Evolutionary conservation across 768 basidiomycete species (phyloP).

Genomic region (Pulveroboletus sp.): DNA sequence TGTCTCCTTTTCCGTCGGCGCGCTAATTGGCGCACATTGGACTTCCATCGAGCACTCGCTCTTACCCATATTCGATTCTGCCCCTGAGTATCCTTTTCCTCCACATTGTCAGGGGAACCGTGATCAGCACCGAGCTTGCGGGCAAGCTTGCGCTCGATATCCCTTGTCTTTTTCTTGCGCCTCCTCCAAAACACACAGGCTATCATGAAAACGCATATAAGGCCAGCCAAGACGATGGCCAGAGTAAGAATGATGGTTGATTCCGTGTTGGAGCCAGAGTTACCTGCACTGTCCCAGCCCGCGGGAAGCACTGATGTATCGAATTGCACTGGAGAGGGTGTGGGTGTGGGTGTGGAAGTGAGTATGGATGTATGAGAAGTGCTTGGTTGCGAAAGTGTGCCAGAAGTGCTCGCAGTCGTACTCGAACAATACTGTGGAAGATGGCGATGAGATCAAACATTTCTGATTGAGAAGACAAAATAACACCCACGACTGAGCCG

Average conservation of each 20-base stretch:
- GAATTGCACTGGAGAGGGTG: constrained; percentile 12
- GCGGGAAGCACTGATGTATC: constrained; percentile 40
- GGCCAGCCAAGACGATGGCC: constrained; percentile 56
- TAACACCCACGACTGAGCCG: constrained; percentile 58
- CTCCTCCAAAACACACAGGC: constrained; percentile 57
- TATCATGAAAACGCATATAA: constrained; percentile 59
- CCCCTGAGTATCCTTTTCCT: constrained; percentile 43
- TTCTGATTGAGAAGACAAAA: background rate
- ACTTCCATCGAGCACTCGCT: constrained; percentile 67
- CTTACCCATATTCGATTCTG: constrained; percentile 60
- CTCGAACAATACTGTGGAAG: constrained; percentile 16
- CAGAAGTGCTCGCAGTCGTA: constrained; percentile 3
- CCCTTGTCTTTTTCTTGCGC: constrained; percentile 35
- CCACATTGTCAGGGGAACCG: constrained; percentile 27
- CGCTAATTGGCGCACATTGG: constrained; percentile 54
- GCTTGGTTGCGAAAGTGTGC: background rate
- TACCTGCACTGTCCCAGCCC: constrained; percentile 41
- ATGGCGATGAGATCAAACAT: background rate
- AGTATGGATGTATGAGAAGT: constrained; percentile 12
- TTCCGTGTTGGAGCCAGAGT: constrained; percentile 24
- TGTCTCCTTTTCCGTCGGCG: constrained; percentile 45
- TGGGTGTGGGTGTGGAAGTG: constrained; percentile 13
- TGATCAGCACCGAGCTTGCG: constrained; percentile 23
- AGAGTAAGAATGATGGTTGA: constrained; percentile 51
- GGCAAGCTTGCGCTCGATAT: constrained; percentile 48